Evolutionary conservation across 164 flowering plant genomes (phyloP).

Genomic region (Brasenia schreberi): DNA sequence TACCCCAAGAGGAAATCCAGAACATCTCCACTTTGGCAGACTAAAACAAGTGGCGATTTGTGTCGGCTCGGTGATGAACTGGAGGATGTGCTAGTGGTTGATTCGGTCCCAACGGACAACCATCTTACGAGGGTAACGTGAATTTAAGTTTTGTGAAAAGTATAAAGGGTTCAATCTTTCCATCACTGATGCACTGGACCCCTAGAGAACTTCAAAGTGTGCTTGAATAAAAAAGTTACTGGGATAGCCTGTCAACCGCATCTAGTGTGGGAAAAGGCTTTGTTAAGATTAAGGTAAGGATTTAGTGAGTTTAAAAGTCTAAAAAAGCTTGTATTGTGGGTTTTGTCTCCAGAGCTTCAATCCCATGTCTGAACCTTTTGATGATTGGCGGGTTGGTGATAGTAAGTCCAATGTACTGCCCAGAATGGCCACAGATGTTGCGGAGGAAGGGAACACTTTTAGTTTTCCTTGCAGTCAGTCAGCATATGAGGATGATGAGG

Average conservation of each 20-base stretch:
- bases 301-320: background rate
- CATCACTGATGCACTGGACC: no score
- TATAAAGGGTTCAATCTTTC: background rate
- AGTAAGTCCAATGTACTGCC: slow-evolving; percentile 42
- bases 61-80: slow-evolving; percentile 47
- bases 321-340: background rate
- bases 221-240: no score
- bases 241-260: no score
- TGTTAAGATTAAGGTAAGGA: background rate
- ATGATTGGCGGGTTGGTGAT: slow-evolving; percentile 28
- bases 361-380: slow-evolving; percentile 52
- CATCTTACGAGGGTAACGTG: background rate
- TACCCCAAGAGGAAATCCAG: slow-evolving; percentile 29
- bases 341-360: slow-evolving; percentile 37
- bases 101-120: slow-evolving; percentile 5
- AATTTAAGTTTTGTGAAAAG: background rate
- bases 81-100: slow-evolving; percentile 23
- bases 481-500: slow-evolving; percentile 54
- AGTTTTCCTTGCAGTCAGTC: slow-evolving; percentile 34
- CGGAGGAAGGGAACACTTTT: slow-evolving; percentile 22
- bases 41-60: slow-evolving; percentile 42
- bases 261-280: no score
- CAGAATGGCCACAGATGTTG: slow-evolving; percentile 1
- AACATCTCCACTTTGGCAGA: slow-evolving; percentile 21
- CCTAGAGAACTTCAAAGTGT: no score